phyloP scores from a whole-genome alignment of 169 alveolate species.

The Plasmodium vinckei region DNA sequence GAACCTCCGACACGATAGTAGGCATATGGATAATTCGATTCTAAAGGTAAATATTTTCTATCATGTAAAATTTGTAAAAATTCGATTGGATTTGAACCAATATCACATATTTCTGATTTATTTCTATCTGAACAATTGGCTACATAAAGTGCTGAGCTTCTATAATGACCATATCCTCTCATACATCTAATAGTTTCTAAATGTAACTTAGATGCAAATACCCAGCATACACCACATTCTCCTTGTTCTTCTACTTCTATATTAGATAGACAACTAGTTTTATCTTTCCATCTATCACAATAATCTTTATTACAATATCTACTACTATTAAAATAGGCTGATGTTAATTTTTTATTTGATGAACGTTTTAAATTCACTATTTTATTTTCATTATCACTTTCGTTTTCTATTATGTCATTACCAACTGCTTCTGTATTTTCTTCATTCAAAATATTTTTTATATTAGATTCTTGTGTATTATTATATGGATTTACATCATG shows the following conservation, averaged over 20 bases:
- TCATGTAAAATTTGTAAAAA: slow-evolving; percentile 40
- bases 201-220: slow-evolving; percentile 68
- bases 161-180: slow-evolving; percentile 74
- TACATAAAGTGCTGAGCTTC: slow-evolving; percentile 58
- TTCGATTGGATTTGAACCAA: slow-evolving; percentile 47
- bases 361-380: slow-evolving; percentile 1
- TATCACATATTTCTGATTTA: slow-evolving; percentile 16
- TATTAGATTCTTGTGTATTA: not conserved
- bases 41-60: slow-evolving; percentile 36
- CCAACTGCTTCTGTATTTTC: slow-evolving; percentile 15
- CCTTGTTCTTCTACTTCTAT: slow-evolving; percentile 75
- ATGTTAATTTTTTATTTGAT: slow-evolving; percentile 7
- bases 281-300: slow-evolving; percentile 63
- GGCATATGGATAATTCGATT: slow-evolving; percentile 43
- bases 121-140: slow-evolving; percentile 40
- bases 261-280: slow-evolving; percentile 46
- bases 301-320: slow-evolving; percentile 47
- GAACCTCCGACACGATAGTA: not conserved
- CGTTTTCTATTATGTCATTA: not conserved
- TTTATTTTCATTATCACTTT: slow-evolving; percentile 13
- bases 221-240: slow-evolving; percentile 65
- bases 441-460: not conserved
- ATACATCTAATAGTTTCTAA: slow-evolving; percentile 75
- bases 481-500: not conserved
- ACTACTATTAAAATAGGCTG: slow-evolving; percentile 26